These are phyloP conservation scores for Umbelopsis sp. DNA, from an alignment of 192 early-diverging fungal genomes.

Conservation along the genomic window DNA sequence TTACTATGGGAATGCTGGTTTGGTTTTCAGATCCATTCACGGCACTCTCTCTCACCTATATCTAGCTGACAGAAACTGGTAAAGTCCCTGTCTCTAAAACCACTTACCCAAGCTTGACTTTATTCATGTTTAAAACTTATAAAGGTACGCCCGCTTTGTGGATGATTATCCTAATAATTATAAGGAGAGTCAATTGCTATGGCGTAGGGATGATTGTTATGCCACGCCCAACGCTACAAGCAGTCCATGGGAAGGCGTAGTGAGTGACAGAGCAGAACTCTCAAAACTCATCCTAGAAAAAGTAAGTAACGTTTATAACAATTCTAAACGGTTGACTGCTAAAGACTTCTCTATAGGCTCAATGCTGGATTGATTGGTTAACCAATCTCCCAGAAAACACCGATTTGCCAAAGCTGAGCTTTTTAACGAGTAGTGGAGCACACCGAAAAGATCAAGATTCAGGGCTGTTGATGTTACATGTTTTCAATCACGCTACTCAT, in stretches of 20 bases:
- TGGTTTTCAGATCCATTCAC: slow-evolving; percentile 13
- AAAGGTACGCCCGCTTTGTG: background rate
- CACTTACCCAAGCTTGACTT: background rate
- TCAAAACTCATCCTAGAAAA: background rate
- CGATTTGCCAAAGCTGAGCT: background rate
- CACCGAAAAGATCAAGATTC: background rate
- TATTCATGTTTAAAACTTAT: background rate
- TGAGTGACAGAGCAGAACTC: background rate
- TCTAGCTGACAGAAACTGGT: background rate
- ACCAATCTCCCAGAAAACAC: background rate
- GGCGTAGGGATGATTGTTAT: background rate
- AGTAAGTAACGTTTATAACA: background rate
- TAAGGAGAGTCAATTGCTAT: background rate
- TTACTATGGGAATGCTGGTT: slow-evolving; percentile 5
- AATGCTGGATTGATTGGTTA: slow-evolving; percentile 1
- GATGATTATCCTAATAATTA: background rate
- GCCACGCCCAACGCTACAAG: background rate
- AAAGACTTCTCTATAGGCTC: background rate
- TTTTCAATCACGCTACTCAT: slow-evolving; percentile 24
- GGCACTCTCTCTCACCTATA: background rate
- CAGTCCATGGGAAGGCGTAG: background rate
- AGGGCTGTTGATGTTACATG: slow-evolving; percentile 1
- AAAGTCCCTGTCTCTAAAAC: background rate
- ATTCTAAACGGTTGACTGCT: background rate
- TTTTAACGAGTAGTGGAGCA: background rate